Percentiles rank a stretch among this genome's conserved stretches.
Evolutionary conservation across 306 rosid genomes (phyloP).

Genomic region (Ochetophila trinervis): DNA sequence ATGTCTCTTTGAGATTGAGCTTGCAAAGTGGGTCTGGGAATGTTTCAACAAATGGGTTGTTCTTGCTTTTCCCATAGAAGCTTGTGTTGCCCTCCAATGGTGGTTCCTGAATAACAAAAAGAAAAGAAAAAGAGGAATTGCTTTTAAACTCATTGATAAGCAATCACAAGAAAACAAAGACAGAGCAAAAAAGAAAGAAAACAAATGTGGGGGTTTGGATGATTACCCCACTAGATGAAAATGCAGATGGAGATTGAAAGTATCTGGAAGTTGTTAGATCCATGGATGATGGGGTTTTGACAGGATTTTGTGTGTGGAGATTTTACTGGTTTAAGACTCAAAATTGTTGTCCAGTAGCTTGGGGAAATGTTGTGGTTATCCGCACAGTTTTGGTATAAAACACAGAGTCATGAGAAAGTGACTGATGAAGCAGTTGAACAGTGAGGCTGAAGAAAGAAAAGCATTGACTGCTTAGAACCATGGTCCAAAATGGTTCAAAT

Average conservation of each 20-base stretch:
- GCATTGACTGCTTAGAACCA: slow-evolving; percentile 41
- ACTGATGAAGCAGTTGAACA: slow-evolving; percentile 42
- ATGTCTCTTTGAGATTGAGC: slow-evolving; percentile 79
- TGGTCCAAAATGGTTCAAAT: slow-evolving; percentile 40
- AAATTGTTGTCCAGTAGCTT: too few relatives aligned
- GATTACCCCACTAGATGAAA: slow-evolving; percentile 53
- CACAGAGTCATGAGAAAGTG: slow-evolving; percentile 38
- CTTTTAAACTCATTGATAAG: background rate
- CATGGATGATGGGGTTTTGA: slow-evolving; percentile 29
- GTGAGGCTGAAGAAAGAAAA: slow-evolving; percentile 28
- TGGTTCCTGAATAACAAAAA: slow-evolving; percentile 50
- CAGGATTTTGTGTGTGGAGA: too few relatives aligned
- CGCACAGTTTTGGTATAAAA: slow-evolving; percentile 27
- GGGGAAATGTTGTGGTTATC: background rate
- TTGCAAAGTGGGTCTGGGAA: slow-evolving; percentile 90
- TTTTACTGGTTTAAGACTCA: too few relatives aligned
- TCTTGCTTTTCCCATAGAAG: slow-evolving; percentile 49
- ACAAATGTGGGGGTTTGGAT: slow-evolving; percentile 3
- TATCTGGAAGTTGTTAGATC: slow-evolving; percentile 57
- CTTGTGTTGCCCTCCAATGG: slow-evolving; percentile 43
- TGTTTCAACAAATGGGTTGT: slow-evolving; percentile 63
- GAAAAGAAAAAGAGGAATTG: background rate
- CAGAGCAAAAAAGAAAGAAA: slow-evolving; percentile 4
- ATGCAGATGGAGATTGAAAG: slow-evolving; percentile 47
- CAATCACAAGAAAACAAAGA: background rate